Evolutionary conservation across 805 yeast species (phyloP).

Genomic region (Candida suzukii): DNA sequence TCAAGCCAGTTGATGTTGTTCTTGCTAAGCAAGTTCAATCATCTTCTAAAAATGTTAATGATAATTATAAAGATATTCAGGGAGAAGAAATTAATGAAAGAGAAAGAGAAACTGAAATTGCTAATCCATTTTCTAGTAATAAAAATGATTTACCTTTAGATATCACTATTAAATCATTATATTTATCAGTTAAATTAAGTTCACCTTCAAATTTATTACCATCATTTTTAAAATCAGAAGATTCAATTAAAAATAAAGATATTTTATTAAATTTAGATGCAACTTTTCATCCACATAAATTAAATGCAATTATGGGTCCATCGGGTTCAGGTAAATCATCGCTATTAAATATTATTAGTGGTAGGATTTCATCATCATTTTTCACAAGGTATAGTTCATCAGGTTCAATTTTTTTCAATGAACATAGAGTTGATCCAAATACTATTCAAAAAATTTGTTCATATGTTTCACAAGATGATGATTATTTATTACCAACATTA

Average conservation of each 20-base stretch:
- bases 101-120: neutral
- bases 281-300: slow-evolving; percentile 42
- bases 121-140: neutral
- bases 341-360: slow-evolving; percentile 54
- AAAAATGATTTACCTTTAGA: neutral
- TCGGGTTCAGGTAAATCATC: slow-evolving; percentile 78
- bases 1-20: slow-evolving; percentile 44
- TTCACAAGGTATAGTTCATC: slow-evolving; percentile 20
- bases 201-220: neutral
- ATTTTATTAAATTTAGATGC: slow-evolving; percentile 40
- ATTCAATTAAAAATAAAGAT: neutral
- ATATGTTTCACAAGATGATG: slow-evolving; percentile 79
- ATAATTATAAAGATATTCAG: slow-evolving; percentile 6
- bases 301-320: slow-evolving; percentile 76
- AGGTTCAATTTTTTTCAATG: slow-evolving; percentile 41
- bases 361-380: slow-evolving; percentile 37
- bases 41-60: too few species aligned
- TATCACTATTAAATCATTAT: neutral
- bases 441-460: slow-evolving; percentile 46
- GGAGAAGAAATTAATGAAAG: neutral
- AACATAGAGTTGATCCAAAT: slow-evolving; percentile 21
- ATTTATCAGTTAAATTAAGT: neutral
- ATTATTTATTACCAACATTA: slow-evolving; percentile 57
- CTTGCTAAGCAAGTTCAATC: slow-evolving; percentile 32
- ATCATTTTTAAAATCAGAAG: neutral